phyloP scores from a whole-genome alignment of 1,284 basidiomycete species.

The Leccinum variabile region DNA sequence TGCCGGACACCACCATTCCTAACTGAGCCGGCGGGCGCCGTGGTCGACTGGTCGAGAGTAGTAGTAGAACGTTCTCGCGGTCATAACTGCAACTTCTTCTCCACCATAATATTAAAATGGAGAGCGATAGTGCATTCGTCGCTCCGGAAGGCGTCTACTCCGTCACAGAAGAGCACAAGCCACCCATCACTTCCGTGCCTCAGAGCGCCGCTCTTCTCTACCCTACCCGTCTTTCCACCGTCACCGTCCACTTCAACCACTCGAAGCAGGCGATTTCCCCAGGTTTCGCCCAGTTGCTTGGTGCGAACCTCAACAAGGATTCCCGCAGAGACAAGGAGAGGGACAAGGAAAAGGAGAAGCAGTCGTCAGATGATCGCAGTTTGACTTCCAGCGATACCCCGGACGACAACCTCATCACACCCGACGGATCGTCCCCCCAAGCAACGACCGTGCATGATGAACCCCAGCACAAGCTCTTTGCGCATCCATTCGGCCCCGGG shows the following conservation, averaged over 20 bases:
- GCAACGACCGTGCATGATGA: slow-evolving; percentile 29
- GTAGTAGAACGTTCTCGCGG: slow-evolving; percentile 19
- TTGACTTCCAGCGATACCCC: slow-evolving; percentile 75
- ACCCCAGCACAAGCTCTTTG: slow-evolving; percentile 48
- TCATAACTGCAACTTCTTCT: slow-evolving; percentile 6
- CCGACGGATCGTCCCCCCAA: slow-evolving; percentile 35
- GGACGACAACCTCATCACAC: slow-evolving; percentile 54
- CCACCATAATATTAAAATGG: slow-evolving; percentile 61
- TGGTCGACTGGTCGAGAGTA: neutral
- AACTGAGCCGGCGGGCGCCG: neutral
- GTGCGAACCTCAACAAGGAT: slow-evolving; percentile 44
- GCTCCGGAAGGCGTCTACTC: slow-evolving; percentile 87
- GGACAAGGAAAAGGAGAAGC: slow-evolving; percentile 55
- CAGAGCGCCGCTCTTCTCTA: slow-evolving; percentile 50
- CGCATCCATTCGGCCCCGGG: slow-evolving; percentile 41
- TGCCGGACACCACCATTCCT: slow-evolving; percentile 7
- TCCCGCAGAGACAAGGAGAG: slow-evolving; percentile 51
- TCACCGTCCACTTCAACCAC: slow-evolving; percentile 62
- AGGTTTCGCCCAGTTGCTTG: slow-evolving; percentile 66
- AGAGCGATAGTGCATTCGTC: slow-evolving; percentile 78
- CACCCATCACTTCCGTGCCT: slow-evolving; percentile 48
- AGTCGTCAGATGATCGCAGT: slow-evolving; percentile 57
- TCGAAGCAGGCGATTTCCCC: slow-evolving; percentile 54
- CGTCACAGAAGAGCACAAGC: slow-evolving; percentile 81
- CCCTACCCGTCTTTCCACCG: slow-evolving; percentile 62